A percentile compares a stretch with the other conserved stretches of the same genome.
Evolutionary conservation across 2,329 filamentous ascomycete species (phyloP).

Genomic region (Diplodia seriata): DNA sequence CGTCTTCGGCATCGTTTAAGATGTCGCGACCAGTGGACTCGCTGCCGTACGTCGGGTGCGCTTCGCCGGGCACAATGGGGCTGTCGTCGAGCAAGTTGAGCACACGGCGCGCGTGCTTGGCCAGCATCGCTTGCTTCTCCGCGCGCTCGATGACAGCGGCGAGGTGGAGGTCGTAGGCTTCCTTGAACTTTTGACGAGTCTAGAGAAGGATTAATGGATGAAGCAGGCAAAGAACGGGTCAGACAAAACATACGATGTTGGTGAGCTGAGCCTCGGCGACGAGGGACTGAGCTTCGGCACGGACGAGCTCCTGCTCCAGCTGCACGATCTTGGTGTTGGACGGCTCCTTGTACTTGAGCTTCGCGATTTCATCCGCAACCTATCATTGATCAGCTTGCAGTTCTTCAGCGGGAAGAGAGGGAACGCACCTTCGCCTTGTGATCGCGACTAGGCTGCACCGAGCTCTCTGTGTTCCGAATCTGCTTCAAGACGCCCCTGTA

Average conservation of each 20-base stretch:
- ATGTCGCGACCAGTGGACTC: slow-evolving; percentile 75
- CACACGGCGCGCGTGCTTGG: slow-evolving; percentile 85
- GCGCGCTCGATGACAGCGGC: slow-evolving; percentile 91
- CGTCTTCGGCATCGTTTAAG: slow-evolving; percentile 89
- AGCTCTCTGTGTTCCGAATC: slow-evolving; percentile 93
- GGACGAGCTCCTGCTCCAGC: slow-evolving; percentile 93
- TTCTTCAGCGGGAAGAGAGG: not conserved
- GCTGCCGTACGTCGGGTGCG: slow-evolving; percentile 70
- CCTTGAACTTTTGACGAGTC: slow-evolving; percentile 96
- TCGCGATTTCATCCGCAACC: slow-evolving; percentile 90
- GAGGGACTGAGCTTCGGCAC: slow-evolving; percentile 92
- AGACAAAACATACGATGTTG: slow-evolving; percentile 74
- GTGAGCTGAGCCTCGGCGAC: slow-evolving; percentile 96
- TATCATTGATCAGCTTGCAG: slow-evolving; percentile 36
- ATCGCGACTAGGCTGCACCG: slow-evolving; percentile 90
- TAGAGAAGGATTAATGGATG: slow-evolving; percentile 48
- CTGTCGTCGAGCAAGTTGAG: slow-evolving; percentile 87
- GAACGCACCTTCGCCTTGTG: slow-evolving; percentile 71
- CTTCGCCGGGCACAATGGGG: slow-evolving; percentile 86
- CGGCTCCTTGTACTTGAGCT: slow-evolving; percentile 90
- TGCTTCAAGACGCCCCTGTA: slow-evolving; percentile 83
- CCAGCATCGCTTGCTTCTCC: slow-evolving; percentile 95
- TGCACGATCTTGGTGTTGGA: slow-evolving; percentile 80
- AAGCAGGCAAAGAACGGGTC: not conserved
- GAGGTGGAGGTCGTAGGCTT: slow-evolving; percentile 89